Evolutionary conservation across 2,329 filamentous ascomycete species (phyloP).

Genomic region (Clonostachys solani): DNA sequence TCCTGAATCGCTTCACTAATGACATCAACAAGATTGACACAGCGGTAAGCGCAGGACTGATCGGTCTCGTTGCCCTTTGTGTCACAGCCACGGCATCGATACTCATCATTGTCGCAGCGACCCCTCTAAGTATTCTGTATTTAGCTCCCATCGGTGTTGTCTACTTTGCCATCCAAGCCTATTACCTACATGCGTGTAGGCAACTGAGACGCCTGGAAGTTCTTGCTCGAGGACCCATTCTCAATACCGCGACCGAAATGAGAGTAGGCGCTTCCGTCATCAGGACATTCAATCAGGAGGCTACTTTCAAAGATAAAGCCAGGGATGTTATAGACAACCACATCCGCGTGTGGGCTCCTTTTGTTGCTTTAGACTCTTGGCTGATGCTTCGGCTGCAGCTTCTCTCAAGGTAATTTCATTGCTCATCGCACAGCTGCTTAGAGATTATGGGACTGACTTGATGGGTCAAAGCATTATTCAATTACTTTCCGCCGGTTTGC

Average conservation of each 20-base stretch:
- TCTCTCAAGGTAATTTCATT: slow-evolving; percentile 90
- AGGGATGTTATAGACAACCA: slow-evolving; percentile 83
- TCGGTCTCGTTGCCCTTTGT: slow-evolving; percentile 69
- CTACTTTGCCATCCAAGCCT: slow-evolving; percentile 77
- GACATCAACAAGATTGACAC: slow-evolving; percentile 94
- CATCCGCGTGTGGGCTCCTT: slow-evolving; percentile 87
- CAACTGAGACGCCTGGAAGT: slow-evolving; percentile 95
- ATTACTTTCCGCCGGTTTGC: too few species aligned
- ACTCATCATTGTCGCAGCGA: slow-evolving; percentile 80
- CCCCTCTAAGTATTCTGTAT: slow-evolving; percentile 84
- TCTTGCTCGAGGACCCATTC: slow-evolving; percentile 87
- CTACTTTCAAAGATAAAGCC: slow-evolving; percentile 91
- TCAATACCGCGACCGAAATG: slow-evolving; percentile 97
- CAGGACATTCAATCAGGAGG: slow-evolving; percentile 90
- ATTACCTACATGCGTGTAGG: slow-evolving; percentile 90
- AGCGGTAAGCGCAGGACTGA: slow-evolving; percentile 88
- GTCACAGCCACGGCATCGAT: slow-evolving; percentile 60
- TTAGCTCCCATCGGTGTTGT: slow-evolving; percentile 78
- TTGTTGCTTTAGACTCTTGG: slow-evolving; percentile 98
- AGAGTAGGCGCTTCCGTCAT: slow-evolving; percentile 94
- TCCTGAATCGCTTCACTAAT: slow-evolving; percentile 99
- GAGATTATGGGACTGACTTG: too few species aligned
- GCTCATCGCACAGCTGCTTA: slow-evolving; percentile 40
- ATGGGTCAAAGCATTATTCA: too few species aligned
- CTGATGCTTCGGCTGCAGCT: slow-evolving; percentile 88